Evolutionary conservation across 305 asterid species (phyloP).

Genomic region (Salvia sclarea): DNA sequence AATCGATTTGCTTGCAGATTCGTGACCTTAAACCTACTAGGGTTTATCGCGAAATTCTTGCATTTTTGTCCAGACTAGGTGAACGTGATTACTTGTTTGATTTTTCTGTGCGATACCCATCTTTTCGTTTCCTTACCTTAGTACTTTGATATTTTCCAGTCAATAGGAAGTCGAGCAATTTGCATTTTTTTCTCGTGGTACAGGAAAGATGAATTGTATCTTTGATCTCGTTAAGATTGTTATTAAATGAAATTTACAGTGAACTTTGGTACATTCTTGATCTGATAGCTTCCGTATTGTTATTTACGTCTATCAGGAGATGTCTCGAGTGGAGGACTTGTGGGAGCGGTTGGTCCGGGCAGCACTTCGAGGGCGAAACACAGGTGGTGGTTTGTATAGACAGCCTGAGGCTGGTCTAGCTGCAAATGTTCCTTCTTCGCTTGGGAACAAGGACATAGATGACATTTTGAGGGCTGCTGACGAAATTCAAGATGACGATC

Average conservation of each 20-base stretch:
- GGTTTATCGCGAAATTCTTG: conserved; percentile 34
- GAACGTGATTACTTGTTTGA: conserved; percentile 25
- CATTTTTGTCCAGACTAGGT: conserved; percentile 45
- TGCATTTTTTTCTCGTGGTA: not conserved
- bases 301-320: conserved; percentile 46
- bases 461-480: conserved; percentile 95
- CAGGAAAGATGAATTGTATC: not conserved
- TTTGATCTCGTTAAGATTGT: not conserved
- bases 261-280: not conserved
- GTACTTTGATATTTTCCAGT: not conserved
- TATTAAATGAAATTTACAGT: not conserved
- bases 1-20: conserved; percentile 24
- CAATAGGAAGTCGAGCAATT: not conserved
- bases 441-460: conserved; percentile 86
- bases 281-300: conserved; percentile 1
- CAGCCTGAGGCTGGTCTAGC: conserved; percentile 72
- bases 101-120: not conserved
- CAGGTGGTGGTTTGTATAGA: conserved; percentile 51
- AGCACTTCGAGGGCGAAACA: conserved; percentile 73
- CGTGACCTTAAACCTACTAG: conserved; percentile 32
- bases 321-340: conserved; percentile 87
- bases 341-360: conserved; percentile 98
- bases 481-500: conserved; percentile 91
- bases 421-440: conserved; percentile 92
- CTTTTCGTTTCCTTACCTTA: not conserved